Evolutionary conservation across 139 green algal genomes (phyloP).

Genomic region (Chlamydomonas incerta): DNA sequence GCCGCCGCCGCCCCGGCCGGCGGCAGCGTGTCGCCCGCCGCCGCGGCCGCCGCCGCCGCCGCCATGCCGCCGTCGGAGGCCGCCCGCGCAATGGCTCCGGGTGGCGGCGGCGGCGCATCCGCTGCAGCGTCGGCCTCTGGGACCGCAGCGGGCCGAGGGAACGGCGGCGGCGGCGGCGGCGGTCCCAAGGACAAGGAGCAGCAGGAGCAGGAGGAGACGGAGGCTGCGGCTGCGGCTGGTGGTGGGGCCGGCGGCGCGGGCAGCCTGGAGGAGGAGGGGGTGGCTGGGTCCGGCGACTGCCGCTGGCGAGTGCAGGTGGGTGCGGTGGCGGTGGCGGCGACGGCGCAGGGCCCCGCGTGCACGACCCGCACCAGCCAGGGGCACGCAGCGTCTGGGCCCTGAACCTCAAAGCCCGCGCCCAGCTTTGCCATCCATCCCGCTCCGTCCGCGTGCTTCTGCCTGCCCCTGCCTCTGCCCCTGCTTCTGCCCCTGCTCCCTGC

Average conservation of each 20-base stretch:
- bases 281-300: neutral
- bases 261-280: neutral
- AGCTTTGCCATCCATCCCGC: no score
- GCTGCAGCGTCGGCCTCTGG: neutral
- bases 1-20: neutral
- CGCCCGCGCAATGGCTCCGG: no score
- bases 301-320: conserved; percentile 35
- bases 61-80: no score
- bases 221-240: neutral
- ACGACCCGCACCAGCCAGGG: no score
- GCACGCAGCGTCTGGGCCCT: no score
- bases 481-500: no score
- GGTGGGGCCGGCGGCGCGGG: neutral
- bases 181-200: neutral
- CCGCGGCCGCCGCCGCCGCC: neutral
- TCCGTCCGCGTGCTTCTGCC: no score
- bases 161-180: neutral
- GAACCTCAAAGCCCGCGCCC: no score
- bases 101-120: neutral
- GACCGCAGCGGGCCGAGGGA: neutral
- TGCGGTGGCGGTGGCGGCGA: conserved; percentile 12
- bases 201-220: no score
- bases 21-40: neutral
- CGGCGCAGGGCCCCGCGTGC: no score
- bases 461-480: no score